Evolutionary conservation across 176 grass and related monocot species (phyloP), one percentile per base, ranked within the genome.

Genomic region (Triticum timopheevii): DNA sequence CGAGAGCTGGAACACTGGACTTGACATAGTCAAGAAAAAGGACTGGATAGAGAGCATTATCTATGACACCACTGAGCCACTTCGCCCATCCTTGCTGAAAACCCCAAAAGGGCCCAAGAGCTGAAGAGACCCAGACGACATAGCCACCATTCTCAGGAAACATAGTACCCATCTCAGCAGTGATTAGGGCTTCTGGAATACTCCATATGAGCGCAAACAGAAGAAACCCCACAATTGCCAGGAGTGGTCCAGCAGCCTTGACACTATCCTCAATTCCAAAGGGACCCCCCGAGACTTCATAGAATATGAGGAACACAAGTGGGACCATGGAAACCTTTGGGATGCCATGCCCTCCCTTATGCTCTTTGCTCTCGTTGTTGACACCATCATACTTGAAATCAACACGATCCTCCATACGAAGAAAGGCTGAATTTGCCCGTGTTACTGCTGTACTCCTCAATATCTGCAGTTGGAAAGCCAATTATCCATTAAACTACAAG

Each of bases 51-150:
- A 98, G 81, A 59, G 96, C 96, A 87, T 95, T 95, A 28, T 98
- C 93, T 73, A 98, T 94, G 64, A 95, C 93, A 12, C 96, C 96
- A 22, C 93, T 95, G 12, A 98, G 88, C 96, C 96, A 98, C 85
- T 98, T 98, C 5, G 86, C 92, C 93, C 96, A 98, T 23, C 96
- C 96, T 94, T 95, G 93, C 80, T 95, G 96, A 87, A 98, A 98
- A 61, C 93, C 93, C 96, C 96, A 95, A 42, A 92, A 98, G 5
- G 96, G 91, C 0, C 96, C 93, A 25, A 98, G 82, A 73, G 96
- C 93, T 10, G 93, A 92, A 50, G 93, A 89, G 69, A 95, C 96
- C 96, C 93, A 98, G 44, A 94, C 90, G 11, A 98, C 96, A 30
- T 95, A 98, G 12, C 96, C 96, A 42, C 93, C 91, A 74, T 95